phyloP scores from a whole-genome alignment of 2,329 filamentous ascomycete species.

The Pezicula radicicola region DNA sequence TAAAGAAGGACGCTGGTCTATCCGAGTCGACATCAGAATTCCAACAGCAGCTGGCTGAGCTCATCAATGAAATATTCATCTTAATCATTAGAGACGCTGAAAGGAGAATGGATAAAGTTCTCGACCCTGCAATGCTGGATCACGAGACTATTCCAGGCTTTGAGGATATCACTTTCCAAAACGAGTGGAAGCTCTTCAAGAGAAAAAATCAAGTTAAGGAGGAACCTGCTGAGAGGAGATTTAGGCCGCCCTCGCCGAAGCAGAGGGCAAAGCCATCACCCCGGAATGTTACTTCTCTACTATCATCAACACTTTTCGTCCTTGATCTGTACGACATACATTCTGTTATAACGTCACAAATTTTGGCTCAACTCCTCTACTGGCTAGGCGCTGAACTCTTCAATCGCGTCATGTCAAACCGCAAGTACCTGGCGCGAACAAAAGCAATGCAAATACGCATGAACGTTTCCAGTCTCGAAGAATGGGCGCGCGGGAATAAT shows the following conservation, averaged over 20 bases:
- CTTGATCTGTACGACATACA: constrained; percentile 98
- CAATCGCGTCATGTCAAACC: constrained; percentile 95
- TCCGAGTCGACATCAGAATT: constrained; percentile 81
- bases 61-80: constrained; percentile 98
- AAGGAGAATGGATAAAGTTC: constrained; percentile 89
- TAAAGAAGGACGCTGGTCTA: constrained; percentile 88
- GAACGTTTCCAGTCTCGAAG: constrained; percentile 93
- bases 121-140: constrained; percentile 91
- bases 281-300: constrained; percentile 89
- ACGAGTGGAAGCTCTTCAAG: constrained; percentile 98
- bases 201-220: constrained; percentile 86
- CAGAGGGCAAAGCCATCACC: constrained; percentile 88
- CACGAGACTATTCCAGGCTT: constrained; percentile 98
- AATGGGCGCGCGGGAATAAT: constrained; percentile 94
- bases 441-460: constrained; percentile 99
- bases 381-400: constrained; percentile 97
- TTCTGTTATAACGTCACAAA: constrained; percentile 90
- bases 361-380: constrained; percentile 88
- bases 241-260: constrained; percentile 89
- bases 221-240: constrained; percentile 85
- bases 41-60: constrained; percentile 86
- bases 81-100: constrained; percentile 96
- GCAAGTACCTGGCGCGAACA: constrained; percentile 89
- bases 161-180: constrained; percentile 94
- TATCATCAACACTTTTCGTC: constrained; percentile 95